Evolutionary conservation across 345 rosid genomes (phyloP), one percentile per base, ranked within the genome.

Genomic region (Tarenaya hassleriana): DNA sequence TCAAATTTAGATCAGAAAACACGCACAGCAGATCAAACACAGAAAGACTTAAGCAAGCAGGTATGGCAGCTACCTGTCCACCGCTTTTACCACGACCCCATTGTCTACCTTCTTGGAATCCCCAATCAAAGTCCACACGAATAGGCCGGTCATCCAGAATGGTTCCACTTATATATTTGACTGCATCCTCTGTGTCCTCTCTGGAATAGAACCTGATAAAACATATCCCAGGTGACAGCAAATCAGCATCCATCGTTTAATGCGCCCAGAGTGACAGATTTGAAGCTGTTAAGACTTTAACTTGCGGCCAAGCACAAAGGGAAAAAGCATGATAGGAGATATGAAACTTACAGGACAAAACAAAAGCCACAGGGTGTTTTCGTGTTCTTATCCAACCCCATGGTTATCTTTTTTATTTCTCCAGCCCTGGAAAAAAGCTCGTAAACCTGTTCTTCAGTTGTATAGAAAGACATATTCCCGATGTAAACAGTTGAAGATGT

Each of bases 41-140:
- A 32, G n/a, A 18, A 21, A 1, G 0, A 67, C 13, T 47, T 14
- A 57, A 16, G n/a, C 33, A 48, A 5, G n/a, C n/a, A n/a, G 0
- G 16, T 27, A 39, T 29, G 29, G 6, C 4, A 4, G 16, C 38
- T 61, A 82, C 96, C 84, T 92, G 98, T 24, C 98, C 98, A 56
- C 98, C 98, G 64, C 96, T 92, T 69, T 86, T 71, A 63, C 98
- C 98, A 60, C 98, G 98, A 7, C 96, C 96, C 96, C 96, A 92
- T 67, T 92, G 98, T 69, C 98, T 81, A 63, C 98, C 98, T 57
- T 92, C 98, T 62, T 77, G 82, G 27, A 92, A 92, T 4, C 98
- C 98, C 98, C 98, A 88, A 58, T 92, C 98, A 78, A 92, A 92
- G 67, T 92, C 96, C 4, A 83, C 98, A 68, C 98, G 95, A 57